These are phyloP conservation scores for Croton laevigatus DNA, from an alignment of 441 rosid species.

Conservation along the genomic window DNA sequence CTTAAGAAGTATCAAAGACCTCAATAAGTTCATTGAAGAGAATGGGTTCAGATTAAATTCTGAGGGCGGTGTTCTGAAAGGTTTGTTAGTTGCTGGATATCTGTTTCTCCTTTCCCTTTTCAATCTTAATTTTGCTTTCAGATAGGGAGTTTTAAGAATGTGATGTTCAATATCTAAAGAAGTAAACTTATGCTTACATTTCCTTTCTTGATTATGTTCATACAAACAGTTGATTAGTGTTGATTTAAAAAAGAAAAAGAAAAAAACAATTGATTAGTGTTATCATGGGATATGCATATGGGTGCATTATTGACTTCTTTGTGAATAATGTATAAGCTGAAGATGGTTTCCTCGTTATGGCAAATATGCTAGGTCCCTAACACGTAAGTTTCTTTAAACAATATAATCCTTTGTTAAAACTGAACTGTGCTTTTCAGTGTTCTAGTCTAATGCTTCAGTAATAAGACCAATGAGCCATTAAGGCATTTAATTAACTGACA, in stretches of 20 bases:
- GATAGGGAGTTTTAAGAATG: not conserved
- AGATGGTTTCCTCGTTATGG: not conserved
- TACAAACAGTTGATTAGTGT: too few species aligned
- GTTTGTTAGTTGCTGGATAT: slow-evolving; percentile 35
- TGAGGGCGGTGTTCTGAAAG: slow-evolving; percentile 88
- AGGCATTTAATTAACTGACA: not conserved
- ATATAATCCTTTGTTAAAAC: not conserved
- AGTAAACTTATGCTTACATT: not conserved
- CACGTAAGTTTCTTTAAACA: not conserved
- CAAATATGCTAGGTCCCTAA: not conserved
- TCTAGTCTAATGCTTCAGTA: not conserved
- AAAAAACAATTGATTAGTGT: not conserved
- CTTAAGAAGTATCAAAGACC: slow-evolving; percentile 51
- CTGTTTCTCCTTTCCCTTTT: slow-evolving; percentile 9
- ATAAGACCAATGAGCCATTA: not conserved
- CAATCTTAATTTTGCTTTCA: not conserved
- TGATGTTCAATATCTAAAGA: not conserved
- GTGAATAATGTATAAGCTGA: not conserved
- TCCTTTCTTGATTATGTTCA: not conserved
- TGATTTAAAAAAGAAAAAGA: too few species aligned
- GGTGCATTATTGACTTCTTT: not conserved
- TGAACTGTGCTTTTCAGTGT: not conserved
- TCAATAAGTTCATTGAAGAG: slow-evolving; percentile 62
- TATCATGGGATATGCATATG: not conserved
- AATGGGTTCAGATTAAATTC: slow-evolving; percentile 73